These are phyloP conservation scores for Cetraspora pellucida DNA, from an alignment of 192 early-diverging fungal species.

Conservation along the genomic window DNA sequence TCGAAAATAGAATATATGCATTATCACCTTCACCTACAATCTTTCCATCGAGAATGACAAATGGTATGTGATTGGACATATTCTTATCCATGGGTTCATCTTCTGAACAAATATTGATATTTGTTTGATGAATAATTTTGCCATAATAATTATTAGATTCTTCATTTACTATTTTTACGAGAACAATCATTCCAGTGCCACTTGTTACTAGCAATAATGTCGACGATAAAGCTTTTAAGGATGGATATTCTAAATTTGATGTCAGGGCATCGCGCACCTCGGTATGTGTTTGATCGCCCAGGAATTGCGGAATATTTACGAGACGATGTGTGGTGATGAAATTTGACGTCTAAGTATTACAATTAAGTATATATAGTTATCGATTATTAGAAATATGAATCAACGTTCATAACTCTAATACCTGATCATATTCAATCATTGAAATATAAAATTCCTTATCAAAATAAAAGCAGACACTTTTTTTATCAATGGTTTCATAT, in stretches of 20 bases:
- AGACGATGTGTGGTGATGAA: background rate
- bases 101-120: constrained; percentile 23
- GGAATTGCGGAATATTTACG: background rate
- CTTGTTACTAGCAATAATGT: constrained; percentile 39
- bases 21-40: constrained; percentile 29
- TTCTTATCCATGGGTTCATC: constrained; percentile 38
- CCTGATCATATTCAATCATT: constrained; percentile 44
- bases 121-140: constrained; percentile 8
- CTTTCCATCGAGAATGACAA: constrained; percentile 39
- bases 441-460: constrained; percentile 42
- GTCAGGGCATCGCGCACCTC: background rate
- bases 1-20: constrained; percentile 17
- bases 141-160: background rate
- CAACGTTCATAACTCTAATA: constrained; percentile 12
- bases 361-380: background rate
- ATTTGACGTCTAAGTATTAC: background rate
- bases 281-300: background rate
- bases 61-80: constrained; percentile 36
- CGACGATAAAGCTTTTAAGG: constrained; percentile 34
- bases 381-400: background rate
- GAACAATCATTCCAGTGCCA: constrained; percentile 40
- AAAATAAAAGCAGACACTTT: constrained; percentile 42
- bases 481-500: constrained; percentile 22
- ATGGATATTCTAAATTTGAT: constrained; percentile 36
- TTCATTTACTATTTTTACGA: constrained; percentile 24